Percentiles rank a stretch among this genome's conserved stretches.
These are phyloP conservation scores for Colletotrichum sp. DNA, from an alignment of 2,329 filamentous ascomycete species.

Conservation along the genomic window DNA sequence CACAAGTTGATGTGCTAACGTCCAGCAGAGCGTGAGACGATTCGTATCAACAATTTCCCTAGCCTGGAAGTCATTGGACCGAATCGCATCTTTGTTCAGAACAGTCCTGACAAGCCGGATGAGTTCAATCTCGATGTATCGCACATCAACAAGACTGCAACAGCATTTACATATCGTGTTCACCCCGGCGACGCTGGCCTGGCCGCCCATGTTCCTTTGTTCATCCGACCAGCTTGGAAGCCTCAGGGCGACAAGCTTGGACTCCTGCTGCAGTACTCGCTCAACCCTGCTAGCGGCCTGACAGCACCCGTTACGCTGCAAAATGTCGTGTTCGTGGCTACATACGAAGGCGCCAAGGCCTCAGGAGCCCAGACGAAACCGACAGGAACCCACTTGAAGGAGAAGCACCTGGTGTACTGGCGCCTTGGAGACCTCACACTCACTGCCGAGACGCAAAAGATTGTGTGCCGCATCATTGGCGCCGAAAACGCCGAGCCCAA, in stretches of 20 bases:
- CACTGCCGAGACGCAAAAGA: conserved; percentile 70
- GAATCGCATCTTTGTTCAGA: conserved; percentile 88
- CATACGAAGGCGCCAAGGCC: conserved; percentile 71
- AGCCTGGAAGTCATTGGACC: conserved; percentile 91
- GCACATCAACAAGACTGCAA: conserved; percentile 74
- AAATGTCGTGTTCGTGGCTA: conserved; percentile 77
- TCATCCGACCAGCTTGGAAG: conserved; percentile 81
- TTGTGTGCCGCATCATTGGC: conserved; percentile 80
- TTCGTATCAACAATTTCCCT: conserved; percentile 87
- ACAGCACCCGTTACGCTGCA: conserved; percentile 53
- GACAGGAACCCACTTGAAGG: conserved; percentile 77
- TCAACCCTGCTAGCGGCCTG: conserved; percentile 72
- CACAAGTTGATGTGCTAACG: neutral
- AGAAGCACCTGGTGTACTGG: conserved; percentile 82
- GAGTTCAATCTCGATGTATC: conserved; percentile 80
- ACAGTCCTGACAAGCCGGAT: conserved; percentile 70
- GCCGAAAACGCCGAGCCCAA: conserved; percentile 74
- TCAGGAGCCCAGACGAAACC: conserved; percentile 79
- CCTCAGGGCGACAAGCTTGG: conserved; percentile 85
- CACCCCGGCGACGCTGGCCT: conserved; percentile 66
- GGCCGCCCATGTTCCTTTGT: conserved; percentile 70
- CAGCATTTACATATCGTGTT: conserved; percentile 93
- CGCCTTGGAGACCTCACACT: conserved; percentile 77
- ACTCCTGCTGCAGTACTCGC: conserved; percentile 81
- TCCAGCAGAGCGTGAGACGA: conserved; percentile 61